phyloP scores from a whole-genome alignment of 2,329 filamentous ascomycete species.

The Scytalidium lignicola region DNA sequence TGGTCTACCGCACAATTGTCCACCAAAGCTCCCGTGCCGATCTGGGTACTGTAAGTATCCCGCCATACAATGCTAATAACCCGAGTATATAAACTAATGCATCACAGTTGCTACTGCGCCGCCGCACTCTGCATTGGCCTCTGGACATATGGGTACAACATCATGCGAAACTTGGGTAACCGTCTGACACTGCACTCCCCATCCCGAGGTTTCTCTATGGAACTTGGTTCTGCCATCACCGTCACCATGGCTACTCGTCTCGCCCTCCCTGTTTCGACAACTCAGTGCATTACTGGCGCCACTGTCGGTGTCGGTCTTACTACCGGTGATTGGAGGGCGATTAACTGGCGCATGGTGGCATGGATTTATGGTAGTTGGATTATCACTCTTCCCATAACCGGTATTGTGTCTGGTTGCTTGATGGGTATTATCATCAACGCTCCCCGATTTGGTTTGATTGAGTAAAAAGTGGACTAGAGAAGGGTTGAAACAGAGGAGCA shows the following conservation, averaged over 20 bases:
- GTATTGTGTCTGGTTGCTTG: constrained; percentile 51
- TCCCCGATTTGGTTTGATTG: constrained; percentile 28
- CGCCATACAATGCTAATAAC: neutral
- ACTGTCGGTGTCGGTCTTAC: constrained; percentile 59
- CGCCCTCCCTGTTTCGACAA: constrained; percentile 58
- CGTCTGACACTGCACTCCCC: constrained; percentile 59
- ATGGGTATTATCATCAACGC: constrained; percentile 61
- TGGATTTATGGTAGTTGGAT: constrained; percentile 58
- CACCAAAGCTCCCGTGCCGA: constrained; percentile 40
- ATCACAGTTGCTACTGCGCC: constrained; percentile 27
- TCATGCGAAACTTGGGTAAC: constrained; percentile 60
- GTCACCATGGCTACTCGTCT: constrained; percentile 60
- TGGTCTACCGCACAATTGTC: constrained; percentile 46
- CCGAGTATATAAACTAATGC: too few relatives aligned
- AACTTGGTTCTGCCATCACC: constrained; percentile 56
- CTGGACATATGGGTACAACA: constrained; percentile 59
- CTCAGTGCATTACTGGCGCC: constrained; percentile 58
- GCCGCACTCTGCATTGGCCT: constrained; percentile 43
- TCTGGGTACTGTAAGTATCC: constrained; percentile 48
- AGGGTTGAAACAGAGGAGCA: too few relatives aligned
- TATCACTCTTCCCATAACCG: constrained; percentile 53
- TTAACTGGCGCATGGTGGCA: constrained; percentile 59
- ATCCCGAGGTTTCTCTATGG: constrained; percentile 54
- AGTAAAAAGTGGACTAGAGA: too few relatives aligned
- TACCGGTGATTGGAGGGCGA: constrained; percentile 51